Evolutionary conservation across 2,329 filamentous ascomycete species (phyloP).

Genomic region (Arachnopeziza araneosa): DNA sequence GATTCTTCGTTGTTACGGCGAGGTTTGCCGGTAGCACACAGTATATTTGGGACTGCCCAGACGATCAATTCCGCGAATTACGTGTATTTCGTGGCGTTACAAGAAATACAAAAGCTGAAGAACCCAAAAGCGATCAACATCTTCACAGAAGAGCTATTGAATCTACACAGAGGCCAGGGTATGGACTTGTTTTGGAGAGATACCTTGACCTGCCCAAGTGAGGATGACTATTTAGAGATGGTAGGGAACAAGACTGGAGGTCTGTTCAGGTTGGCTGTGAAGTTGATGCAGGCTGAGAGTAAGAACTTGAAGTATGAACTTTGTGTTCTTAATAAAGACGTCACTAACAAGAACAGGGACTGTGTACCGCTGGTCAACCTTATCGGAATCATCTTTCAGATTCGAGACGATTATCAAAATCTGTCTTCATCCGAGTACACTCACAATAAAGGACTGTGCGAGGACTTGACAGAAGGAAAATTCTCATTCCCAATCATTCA

Average conservation of each 20-base stretch:
- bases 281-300: slow-evolving; percentile 79
- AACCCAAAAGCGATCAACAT: slow-evolving; percentile 64
- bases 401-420: slow-evolving; percentile 92
- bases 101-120: slow-evolving; percentile 65
- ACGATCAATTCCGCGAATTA: slow-evolving; percentile 91
- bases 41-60: slow-evolving; percentile 78
- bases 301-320: slow-evolving; percentile 35
- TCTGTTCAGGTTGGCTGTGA: slow-evolving; percentile 76
- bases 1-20: slow-evolving; percentile 72
- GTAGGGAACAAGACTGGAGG: slow-evolving; percentile 87
- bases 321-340: not conserved
- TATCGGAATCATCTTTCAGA: slow-evolving; percentile 82
- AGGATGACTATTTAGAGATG: slow-evolving; percentile 93
- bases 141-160: slow-evolving; percentile 76
- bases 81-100: slow-evolving; percentile 75
- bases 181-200: slow-evolving; percentile 92
- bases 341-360: slow-evolving; percentile 39
- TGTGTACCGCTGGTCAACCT: slow-evolving; percentile 81
- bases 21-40: slow-evolving; percentile 76
- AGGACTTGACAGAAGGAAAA: slow-evolving; percentile 95
- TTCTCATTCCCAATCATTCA: slow-evolving; percentile 96
- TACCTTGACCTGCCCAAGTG: slow-evolving; percentile 74
- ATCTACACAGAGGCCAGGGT: slow-evolving; percentile 80
- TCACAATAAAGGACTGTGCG: slow-evolving; percentile 86
- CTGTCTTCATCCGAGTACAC: slow-evolving; percentile 70